Base-by-base conservation (phyloP, 2,329 filamentous ascomycete species). In the Ophioceras dolichostomum region DNA sequence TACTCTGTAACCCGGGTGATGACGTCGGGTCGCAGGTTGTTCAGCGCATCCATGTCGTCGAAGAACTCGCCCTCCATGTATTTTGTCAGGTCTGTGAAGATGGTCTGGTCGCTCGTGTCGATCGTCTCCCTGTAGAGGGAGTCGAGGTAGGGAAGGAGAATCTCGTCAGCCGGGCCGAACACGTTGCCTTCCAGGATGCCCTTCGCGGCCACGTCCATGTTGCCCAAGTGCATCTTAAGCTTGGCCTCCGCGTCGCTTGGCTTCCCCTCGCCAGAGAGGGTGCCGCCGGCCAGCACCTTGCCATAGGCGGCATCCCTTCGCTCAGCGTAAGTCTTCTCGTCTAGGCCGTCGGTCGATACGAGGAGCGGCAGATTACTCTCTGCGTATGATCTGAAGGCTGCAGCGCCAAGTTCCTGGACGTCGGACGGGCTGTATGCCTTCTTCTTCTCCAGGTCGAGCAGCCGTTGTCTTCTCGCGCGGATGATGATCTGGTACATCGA, bases 1-100 rank as follows among this genome's bases (percentile, higher is more conserved):
- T 91, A 95, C 50, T 94, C 86, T 1, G 87, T 94, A n/a, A 95
- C 89, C 39, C 88, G 69, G 0, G 87, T 94, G 19, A 94, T 65
- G 24, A 82, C 73, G 49, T 93, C 83, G 0, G 89, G 87, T 17
- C 79, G 70, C 28, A 89, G 66, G 10, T 94, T 85, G 50, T 96
- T 96, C 36, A 96, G 64, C 6, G 78, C 76, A 43, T 77, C 71
- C 80, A 96, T 88, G 50, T 96, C 89, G 40, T 83, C 76, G 54
- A 83, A 82, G 58, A 95, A 96, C 12, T 85, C 73, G n/a, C 73
- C 67, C 57, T 95, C 89, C 64, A 87, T 94, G 51, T 79, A 80
- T 56, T 83, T 72, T 0, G 89, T 94, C 20, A 96, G 70, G 44
- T 83, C 77, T 3, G 83, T 91, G 58, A 94, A 95, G 42, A 95